phyloP scores from a whole-genome alignment of 495 filamentous ascomycete species.

The Venustampulla echinocandica region DNA sequence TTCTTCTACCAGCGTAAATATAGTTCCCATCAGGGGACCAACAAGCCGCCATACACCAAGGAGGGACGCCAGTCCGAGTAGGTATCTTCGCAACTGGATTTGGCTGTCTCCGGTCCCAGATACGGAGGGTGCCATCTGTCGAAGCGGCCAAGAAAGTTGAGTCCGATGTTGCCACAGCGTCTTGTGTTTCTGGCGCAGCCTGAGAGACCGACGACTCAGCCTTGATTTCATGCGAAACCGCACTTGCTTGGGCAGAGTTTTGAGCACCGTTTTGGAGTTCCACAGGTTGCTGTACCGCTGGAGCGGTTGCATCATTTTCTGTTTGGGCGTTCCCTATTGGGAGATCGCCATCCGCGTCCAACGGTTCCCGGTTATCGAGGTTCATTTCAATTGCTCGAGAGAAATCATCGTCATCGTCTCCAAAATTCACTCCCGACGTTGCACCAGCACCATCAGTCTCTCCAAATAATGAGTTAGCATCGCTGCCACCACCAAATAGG shows the following conservation, averaged over 20 bases:
- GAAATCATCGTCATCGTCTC: conserved; percentile 83
- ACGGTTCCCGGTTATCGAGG: conserved; percentile 37
- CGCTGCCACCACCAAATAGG: conserved; percentile 58
- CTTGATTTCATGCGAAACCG: conserved; percentile 43
- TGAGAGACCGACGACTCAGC: conserved; percentile 19
- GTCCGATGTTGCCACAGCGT: conserved; percentile 37
- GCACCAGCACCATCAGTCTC: conserved; percentile 50
- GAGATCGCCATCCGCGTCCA: conserved; percentile 29
- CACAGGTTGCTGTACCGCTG: neutral
- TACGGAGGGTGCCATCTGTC: conserved; percentile 76
- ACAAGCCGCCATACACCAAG: conserved; percentile 97
- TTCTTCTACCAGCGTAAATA: conserved; percentile 87
- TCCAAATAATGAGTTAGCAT: conserved; percentile 43
- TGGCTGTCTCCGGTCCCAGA: conserved; percentile 82
- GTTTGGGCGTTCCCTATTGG: conserved; percentile 24
- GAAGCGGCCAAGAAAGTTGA: conserved; percentile 79
- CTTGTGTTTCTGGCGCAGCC: conserved; percentile 27
- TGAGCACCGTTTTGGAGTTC: conserved; percentile 25
- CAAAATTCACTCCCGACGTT: conserved; percentile 51
- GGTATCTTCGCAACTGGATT: conserved; percentile 70
- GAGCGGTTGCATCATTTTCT: neutral
- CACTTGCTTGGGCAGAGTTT: conserved; percentile 37
- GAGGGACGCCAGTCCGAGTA: conserved; percentile 63
- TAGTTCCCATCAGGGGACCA: conserved; percentile 95
- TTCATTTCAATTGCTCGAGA: conserved; percentile 66